A percentile compares a stretch with the other conserved stretches of the same genome.
These are phyloP conservation scores for Botrytis fabae DNA, from an alignment of 2,329 filamentous ascomycete species.

Conservation along the genomic window DNA sequence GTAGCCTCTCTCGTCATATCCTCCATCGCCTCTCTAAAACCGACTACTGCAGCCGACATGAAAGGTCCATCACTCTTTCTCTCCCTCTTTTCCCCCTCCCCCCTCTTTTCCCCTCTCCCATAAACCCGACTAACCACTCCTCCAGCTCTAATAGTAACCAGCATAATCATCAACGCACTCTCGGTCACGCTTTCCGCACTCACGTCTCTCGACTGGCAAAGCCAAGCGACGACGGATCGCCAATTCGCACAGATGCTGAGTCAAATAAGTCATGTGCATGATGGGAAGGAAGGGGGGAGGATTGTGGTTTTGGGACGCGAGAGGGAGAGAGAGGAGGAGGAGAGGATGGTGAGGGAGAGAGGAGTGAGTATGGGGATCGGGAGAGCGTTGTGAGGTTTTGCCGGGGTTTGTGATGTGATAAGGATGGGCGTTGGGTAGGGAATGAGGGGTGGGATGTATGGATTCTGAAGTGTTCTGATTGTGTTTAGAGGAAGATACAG, in stretches of 20 bases:
- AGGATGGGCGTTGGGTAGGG: not conserved
- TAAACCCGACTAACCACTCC: not conserved
- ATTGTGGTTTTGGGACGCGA: slow-evolving; percentile 25
- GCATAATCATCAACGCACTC: slow-evolving; percentile 33
- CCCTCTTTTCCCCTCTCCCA: too few species aligned
- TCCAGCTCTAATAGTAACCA: slow-evolving; percentile 31
- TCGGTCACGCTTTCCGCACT: slow-evolving; percentile 32
- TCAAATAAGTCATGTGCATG: slow-evolving; percentile 31
- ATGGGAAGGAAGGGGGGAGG: slow-evolving; percentile 29
- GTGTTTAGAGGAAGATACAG: not conserved
- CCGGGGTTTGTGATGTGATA: not conserved
- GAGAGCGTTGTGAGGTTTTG: not conserved
- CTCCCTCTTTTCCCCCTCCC: too few species aligned
- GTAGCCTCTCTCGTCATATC: slow-evolving; percentile 28
- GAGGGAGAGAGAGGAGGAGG: not conserved
- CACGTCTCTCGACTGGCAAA: slow-evolving; percentile 36
- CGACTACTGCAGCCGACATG: slow-evolving; percentile 12
- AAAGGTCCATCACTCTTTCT: slow-evolving; percentile 20
- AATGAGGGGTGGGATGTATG: not conserved
- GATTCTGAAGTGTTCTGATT: not conserved
- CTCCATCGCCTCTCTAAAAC: slow-evolving; percentile 27
- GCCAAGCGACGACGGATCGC: slow-evolving; percentile 29
- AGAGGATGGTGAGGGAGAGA: not conserved
- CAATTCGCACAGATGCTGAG: slow-evolving; percentile 32
- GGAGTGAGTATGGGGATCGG: not conserved